phyloP scores from a whole-genome alignment of 352 stramenopile genomes.

The Phytophthora ramorum region DNA sequence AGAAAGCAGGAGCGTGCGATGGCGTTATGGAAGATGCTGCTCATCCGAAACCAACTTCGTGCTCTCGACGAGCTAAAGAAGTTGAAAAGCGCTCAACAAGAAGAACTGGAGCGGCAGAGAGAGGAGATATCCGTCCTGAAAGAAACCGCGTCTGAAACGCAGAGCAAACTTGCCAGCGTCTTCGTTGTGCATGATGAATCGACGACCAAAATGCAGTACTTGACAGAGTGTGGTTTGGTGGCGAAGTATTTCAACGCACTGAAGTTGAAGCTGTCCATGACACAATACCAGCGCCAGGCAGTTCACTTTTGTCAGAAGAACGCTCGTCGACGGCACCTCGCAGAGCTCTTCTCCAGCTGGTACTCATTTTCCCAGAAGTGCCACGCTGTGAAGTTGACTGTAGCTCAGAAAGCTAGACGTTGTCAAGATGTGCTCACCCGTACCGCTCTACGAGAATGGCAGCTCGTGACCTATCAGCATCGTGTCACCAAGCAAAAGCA shows the following conservation, averaged over 20 bases:
- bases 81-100: constrained; percentile 14
- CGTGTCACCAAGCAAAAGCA: constrained; percentile 27
- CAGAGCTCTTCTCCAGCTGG: constrained; percentile 27
- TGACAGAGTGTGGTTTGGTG: constrained; percentile 23
- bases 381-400: constrained; percentile 9
- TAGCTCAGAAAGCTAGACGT: constrained; percentile 14
- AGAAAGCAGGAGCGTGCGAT: constrained; percentile 24
- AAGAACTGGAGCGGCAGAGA: constrained; percentile 17
- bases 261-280: constrained; percentile 23
- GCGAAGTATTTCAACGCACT: constrained; percentile 36
- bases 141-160: constrained; percentile 3
- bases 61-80: constrained; percentile 23
- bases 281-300: constrained; percentile 12
- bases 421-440: constrained; percentile 10
- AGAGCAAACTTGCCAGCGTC: constrained; percentile 17
- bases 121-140: constrained; percentile 24
- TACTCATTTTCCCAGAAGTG: constrained; percentile 9
- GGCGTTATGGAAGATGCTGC: constrained; percentile 26
- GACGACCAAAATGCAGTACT: constrained; percentile 18
- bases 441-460: constrained; percentile 22
- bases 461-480: neutral
- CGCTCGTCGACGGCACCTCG: constrained; percentile 15
- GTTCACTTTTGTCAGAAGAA: constrained; percentile 27
- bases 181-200: constrained; percentile 13
- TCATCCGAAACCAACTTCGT: constrained; percentile 26